Evolutionary conservation across 148 eudicot species (phyloP).

Genomic region (Vaccinium darrowii): DNA sequence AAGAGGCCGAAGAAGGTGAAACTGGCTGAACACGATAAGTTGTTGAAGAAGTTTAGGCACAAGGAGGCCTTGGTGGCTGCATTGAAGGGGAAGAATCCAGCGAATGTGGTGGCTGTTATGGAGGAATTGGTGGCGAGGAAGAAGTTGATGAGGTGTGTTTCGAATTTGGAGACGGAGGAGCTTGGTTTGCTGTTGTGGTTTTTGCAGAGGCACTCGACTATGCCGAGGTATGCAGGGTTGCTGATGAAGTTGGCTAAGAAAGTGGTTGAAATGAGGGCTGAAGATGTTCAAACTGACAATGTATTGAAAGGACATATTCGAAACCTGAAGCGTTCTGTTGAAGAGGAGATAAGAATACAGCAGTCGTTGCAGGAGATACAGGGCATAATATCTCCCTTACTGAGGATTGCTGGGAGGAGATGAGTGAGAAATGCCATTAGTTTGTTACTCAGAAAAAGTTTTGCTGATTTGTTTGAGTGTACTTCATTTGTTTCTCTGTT

Average conservation of each 20-base stretch:
- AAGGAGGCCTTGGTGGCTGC: constrained; percentile 87
- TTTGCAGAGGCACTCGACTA: constrained; percentile 63
- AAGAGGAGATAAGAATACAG: constrained; percentile 80
- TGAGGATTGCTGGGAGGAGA: constrained; percentile 80
- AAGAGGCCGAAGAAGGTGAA: constrained; percentile 67
- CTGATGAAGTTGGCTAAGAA: constrained; percentile 68
- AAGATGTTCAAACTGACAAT: constrained; percentile 56
- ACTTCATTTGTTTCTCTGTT: neutral
- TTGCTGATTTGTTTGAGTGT: neutral
- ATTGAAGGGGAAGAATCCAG: constrained; percentile 64
- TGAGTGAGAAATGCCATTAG: constrained; percentile 15
- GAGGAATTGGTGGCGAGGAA: constrained; percentile 90
- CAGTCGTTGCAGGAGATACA: constrained; percentile 79
- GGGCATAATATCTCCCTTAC: constrained; percentile 81
- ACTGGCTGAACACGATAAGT: constrained; percentile 71
- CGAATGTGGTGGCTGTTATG: constrained; percentile 74
- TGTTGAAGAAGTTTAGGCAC: constrained; percentile 85
- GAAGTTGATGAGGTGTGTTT: constrained; percentile 60
- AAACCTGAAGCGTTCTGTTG: constrained; percentile 66
- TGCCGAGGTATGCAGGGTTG: constrained; percentile 71
- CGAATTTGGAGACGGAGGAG: constrained; percentile 67
- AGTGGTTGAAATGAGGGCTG: constrained; percentile 70
- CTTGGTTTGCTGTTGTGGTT: constrained; percentile 62
- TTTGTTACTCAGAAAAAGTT: neutral
- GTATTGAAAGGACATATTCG: constrained; percentile 48